Conservation (phyloP, 2,329 filamentous ascomycete genomes). For the Ceratocystis colombiana region DNA sequence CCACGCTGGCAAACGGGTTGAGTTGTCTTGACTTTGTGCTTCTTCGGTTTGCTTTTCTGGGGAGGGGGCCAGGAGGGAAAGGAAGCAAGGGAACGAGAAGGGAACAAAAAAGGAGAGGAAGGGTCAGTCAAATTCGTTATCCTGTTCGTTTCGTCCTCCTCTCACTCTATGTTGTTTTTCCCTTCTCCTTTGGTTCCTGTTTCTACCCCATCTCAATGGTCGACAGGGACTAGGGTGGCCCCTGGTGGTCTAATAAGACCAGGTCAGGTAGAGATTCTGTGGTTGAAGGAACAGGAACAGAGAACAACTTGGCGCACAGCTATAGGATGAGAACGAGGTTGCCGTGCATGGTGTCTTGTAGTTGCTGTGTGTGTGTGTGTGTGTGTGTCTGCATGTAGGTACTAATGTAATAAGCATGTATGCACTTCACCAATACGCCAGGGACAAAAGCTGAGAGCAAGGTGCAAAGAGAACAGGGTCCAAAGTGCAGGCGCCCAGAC, state of each 20-base stretch:
- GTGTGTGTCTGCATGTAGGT: not conserved
- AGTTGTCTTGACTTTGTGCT: not conserved
- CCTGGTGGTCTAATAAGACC: not conserved
- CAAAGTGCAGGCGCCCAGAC: slow-evolving; percentile 16
- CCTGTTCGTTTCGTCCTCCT: not conserved
- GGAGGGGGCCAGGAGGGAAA: not conserved
- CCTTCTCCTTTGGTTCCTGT: not conserved
- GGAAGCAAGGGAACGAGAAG: not conserved
- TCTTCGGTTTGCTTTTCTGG: not conserved
- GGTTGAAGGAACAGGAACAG: not conserved
- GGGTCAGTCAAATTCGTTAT: not conserved
- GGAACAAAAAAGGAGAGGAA: slow-evolving; percentile 13
- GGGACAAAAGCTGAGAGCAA: not conserved
- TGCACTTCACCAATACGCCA: not conserved
- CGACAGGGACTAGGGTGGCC: not conserved
- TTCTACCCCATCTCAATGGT: slow-evolving; percentile 4
- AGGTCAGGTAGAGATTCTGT: not conserved
- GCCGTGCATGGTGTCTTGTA: not conserved
- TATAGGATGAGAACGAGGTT: not conserved
- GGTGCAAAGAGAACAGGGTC: slow-evolving; percentile 15
- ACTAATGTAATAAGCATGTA: not conserved
- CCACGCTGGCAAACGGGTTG: not conserved
- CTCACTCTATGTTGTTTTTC: not conserved
- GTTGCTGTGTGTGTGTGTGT: not conserved
- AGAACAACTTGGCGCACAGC: not conserved